phyloP scores from a whole-genome alignment of 352 stramenopile species.

The Globisporangium paddicum region DNA sequence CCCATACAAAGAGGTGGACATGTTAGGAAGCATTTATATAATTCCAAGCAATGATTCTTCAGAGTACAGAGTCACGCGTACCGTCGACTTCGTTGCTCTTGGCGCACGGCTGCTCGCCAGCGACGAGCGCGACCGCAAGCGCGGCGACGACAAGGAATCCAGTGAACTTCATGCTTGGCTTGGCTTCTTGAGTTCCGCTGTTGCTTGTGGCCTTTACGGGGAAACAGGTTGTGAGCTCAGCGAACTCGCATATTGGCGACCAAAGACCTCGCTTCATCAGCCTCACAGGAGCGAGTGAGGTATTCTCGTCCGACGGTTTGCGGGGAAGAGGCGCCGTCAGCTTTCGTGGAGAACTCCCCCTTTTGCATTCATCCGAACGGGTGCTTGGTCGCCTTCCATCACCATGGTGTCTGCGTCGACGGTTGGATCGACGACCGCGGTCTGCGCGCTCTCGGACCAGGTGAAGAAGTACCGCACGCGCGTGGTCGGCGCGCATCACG shows the following conservation, averaged over 20 bases:
- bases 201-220: background rate
- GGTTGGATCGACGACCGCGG: slow-evolving; percentile 56
- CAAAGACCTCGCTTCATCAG: too few species aligned
- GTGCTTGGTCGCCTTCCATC: background rate
- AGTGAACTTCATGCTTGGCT: background rate
- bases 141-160: slow-evolving; percentile 1
- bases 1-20: background rate
- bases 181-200: background rate
- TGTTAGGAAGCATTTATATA: background rate
- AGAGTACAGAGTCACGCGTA: too few species aligned
- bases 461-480: slow-evolving; percentile 80
- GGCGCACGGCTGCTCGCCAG: background rate
- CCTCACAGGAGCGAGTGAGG: too few species aligned
- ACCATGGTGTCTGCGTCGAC: slow-evolving; percentile 58
- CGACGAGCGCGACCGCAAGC: background rate
- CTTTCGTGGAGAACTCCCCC: background rate
- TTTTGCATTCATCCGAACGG: background rate
- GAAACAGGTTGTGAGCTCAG: background rate
- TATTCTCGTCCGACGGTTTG: background rate
- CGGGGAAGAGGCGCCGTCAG: background rate
- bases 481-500: slow-evolving; percentile 30
- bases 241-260: background rate
- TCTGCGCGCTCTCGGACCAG: slow-evolving; percentile 73
- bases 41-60: background rate
- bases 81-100: background rate